Conservation (phyloP, 345 rosid genomes). For the Rhodamnia rubescens region DNA sequence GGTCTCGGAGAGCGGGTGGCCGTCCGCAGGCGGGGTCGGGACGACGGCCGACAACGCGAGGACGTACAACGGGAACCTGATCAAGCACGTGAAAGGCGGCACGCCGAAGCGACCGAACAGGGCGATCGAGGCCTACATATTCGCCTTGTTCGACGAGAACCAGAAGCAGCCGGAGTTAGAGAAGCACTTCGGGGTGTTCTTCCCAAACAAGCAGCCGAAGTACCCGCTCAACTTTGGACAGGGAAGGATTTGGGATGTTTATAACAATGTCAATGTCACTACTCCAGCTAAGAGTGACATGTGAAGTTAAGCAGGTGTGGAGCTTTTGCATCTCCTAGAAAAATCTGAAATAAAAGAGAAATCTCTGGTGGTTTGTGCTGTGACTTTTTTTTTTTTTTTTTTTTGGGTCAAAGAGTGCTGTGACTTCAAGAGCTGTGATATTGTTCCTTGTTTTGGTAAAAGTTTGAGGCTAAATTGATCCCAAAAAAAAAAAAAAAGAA, state of each 20-base stretch:
- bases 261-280: neutral
- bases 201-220: constrained; percentile 16
- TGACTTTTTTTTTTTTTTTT: too few relatives aligned
- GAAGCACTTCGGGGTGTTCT: constrained; percentile 21
- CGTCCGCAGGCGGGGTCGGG: constrained; percentile 10
- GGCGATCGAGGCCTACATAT: constrained; percentile 23
- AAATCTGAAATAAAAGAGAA: neutral
- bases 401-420: too few relatives aligned
- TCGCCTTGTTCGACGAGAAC: constrained; percentile 31
- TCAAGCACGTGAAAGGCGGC: constrained; percentile 16
- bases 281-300: neutral
- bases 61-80: constrained; percentile 14
- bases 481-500: too few relatives aligned
- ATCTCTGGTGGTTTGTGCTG: neutral
- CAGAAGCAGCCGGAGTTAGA: constrained; percentile 21
- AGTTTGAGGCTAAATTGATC: neutral
- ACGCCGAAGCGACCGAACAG: constrained; percentile 24
- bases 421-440: neutral
- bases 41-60: constrained; percentile 10
- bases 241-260: constrained; percentile 4
- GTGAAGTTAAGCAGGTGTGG: neutral
- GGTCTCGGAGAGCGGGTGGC: constrained; percentile 35
- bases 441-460: neutral
- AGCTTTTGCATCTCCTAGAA: neutral
- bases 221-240: constrained; percentile 15